Base-by-base conservation (phyloP, 805 yeast species). In the Barnettozyma sp. region DNA sequence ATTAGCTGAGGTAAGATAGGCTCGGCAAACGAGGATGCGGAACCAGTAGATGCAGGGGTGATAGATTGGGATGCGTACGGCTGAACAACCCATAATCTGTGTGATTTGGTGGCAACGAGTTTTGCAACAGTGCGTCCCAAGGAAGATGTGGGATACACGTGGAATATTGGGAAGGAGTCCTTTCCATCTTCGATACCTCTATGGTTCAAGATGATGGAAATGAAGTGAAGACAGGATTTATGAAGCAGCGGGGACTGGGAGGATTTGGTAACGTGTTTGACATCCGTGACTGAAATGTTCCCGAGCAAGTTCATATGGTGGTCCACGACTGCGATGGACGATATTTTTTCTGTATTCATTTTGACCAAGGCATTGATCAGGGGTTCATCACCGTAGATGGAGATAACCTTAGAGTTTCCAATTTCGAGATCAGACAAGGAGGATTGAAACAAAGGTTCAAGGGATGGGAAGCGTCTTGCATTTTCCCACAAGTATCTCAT, bases 111-210 rank as follows among this genome's bases (percentile, higher is more conserved):
- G 6, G 98, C 97, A 11, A 90, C 97, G 48, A 90, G 66, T 58
- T 92, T 90, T 22, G 97, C 97, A 52, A 92, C 72, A 7, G 94
- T 86, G 57, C 95, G 73, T 22, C 86, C 94, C 34, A 92, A 68
- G 0, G 92, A 78, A 8, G 94, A 76, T 26, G 72, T 70, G 42
- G 76, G 74, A 43, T 84, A 80, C 18, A 90, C 96, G 57, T 90
- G 95, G 70, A 90, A 90, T 26, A 92, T 90, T 13, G 98, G 98
- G 68, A 82, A 90, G 27, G 94, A 86, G 63, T 90, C 98, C 59
- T 88, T 87, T 35, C 96, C 96, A 54, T 87, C 88, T 52, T 82
- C 94, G 22, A 90, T 69, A 15, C 98, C 98, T 54, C 95, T 78
- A 37, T 80, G 79, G 45, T 82, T 80, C 44, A 92, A 70, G 42